Percentiles rank a stretch among this genome's conserved stretches.
Conservation (phyloP, 371 early-diverging fungal genomes). For the Lichtheimia ornata region DNA sequence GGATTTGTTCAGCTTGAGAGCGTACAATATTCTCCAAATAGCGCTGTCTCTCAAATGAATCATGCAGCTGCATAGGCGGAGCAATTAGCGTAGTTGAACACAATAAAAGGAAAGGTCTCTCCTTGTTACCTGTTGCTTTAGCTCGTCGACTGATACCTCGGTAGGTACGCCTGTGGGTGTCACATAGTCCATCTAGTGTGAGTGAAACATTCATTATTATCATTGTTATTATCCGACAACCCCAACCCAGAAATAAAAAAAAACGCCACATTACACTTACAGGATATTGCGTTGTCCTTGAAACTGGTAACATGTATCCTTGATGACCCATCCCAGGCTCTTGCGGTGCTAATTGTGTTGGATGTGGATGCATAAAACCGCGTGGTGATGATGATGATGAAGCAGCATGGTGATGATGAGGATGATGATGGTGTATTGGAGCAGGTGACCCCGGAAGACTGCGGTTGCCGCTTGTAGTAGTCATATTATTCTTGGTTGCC, state of each 20-base stretch:
- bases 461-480: no score
- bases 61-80: conserved; percentile 20
- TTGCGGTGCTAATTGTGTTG: no score
- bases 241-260: no score
- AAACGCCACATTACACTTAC: not conserved
- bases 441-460: no score
- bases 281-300: conserved; percentile 12
- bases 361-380: no score
- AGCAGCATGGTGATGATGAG: no score
- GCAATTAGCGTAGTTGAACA: no score
- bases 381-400: no score
- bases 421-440: no score
- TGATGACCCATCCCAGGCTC: conserved; percentile 2
- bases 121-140: conserved; percentile 25
- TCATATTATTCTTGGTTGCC: no score
- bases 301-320: conserved; percentile 10
- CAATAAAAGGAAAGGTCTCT: no score
- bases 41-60: conserved; percentile 29
- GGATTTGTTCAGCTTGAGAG: conserved; percentile 34
- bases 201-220: not conserved
- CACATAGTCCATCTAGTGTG: conserved; percentile 16
- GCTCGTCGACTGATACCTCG: conserved; percentile 15
- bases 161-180: conserved; percentile 5
- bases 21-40: conserved; percentile 31
- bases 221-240: no score